Percentiles rank a stretch among this genome's conserved stretches.
Evolutionary conservation across 495 filamentous ascomycete genomes (phyloP).

Genomic region (Extremus antarcticus): DNA sequence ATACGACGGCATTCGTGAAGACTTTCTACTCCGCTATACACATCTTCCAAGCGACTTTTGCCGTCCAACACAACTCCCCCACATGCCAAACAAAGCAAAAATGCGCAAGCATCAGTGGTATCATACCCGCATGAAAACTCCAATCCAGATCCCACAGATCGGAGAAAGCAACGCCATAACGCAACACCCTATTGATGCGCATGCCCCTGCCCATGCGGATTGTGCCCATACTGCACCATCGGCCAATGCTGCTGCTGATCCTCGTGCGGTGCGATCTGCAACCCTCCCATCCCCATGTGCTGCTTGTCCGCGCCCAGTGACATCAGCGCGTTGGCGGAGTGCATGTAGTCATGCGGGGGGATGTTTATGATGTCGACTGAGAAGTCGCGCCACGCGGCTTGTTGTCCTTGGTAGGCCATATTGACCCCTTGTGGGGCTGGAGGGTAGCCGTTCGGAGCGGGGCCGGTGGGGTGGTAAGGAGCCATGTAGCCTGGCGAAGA

Average conservation of each 20-base stretch:
- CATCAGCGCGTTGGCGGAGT: constrained; percentile 22
- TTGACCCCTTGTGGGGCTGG: background rate
- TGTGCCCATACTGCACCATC: background rate
- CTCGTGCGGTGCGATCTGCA: background rate
- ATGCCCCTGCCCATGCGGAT: background rate
- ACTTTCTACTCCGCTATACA: too few relatives aligned
- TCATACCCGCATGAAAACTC: background rate
- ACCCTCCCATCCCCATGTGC: background rate
- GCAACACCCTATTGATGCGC: background rate
- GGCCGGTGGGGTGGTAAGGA: background rate
- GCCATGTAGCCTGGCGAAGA: background rate
- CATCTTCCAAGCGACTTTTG: too few relatives aligned
- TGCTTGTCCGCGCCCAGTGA: constrained; percentile 7
- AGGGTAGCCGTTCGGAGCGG: background rate
- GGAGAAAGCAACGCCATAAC: background rate
- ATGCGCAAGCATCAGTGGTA: background rate
- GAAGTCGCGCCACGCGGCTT: constrained; percentile 16
- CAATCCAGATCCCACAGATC: background rate
- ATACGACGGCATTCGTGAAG: too few relatives aligned
- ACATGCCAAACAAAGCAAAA: too few relatives aligned
- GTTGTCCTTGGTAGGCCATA: background rate
- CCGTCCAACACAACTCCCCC: too few relatives aligned
- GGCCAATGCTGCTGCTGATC: background rate
- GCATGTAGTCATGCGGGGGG: constrained; percentile 18
- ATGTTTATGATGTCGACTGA: constrained; percentile 15